Percentiles rank a stretch among this genome's conserved stretches.
These are phyloP conservation scores for Xerocomus amazonicus DNA, from an alignment of 1,284 basidiomycete genomes.

Conservation along the genomic window DNA sequence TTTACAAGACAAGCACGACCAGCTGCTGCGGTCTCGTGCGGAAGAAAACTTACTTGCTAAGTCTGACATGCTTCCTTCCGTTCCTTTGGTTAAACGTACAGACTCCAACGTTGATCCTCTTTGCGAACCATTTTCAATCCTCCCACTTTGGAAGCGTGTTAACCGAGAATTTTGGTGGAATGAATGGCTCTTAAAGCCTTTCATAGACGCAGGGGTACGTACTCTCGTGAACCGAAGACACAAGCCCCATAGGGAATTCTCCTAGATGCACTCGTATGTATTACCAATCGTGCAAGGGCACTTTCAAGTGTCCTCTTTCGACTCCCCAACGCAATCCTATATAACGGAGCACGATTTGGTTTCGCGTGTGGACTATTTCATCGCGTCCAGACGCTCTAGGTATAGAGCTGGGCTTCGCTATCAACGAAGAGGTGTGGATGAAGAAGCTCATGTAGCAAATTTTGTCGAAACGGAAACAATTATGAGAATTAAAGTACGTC, in stretches of 20 bases:
- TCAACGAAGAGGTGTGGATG: constrained; percentile 92
- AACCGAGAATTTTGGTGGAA: constrained; percentile 91
- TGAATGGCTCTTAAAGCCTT: constrained; percentile 72
- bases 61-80: constrained; percentile 42
- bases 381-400: constrained; percentile 85
- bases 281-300: constrained; percentile 76
- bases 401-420: constrained; percentile 93
- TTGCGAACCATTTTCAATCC: constrained; percentile 62
- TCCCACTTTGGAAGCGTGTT: constrained; percentile 82
- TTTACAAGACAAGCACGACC: constrained; percentile 74
- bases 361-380: constrained; percentile 57
- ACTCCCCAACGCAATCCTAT: constrained; percentile 53
- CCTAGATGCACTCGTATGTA: constrained; percentile 55
- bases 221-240: neutral
- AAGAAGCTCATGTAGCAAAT: constrained; percentile 81
- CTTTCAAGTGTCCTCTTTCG: constrained; percentile 57
- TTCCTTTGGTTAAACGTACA: constrained; percentile 11
- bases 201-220: constrained; percentile 70
- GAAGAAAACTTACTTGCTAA: constrained; percentile 55
- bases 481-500: constrained; percentile 67
- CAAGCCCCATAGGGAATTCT: neutral
- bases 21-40: constrained; percentile 50
- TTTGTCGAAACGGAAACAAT: constrained; percentile 94
- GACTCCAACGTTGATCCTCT: constrained; percentile 51
- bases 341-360: constrained; percentile 42